Conservation (phyloP, 495 filamentous ascomycete species). For the Penicillium cataractarum region DNA sequence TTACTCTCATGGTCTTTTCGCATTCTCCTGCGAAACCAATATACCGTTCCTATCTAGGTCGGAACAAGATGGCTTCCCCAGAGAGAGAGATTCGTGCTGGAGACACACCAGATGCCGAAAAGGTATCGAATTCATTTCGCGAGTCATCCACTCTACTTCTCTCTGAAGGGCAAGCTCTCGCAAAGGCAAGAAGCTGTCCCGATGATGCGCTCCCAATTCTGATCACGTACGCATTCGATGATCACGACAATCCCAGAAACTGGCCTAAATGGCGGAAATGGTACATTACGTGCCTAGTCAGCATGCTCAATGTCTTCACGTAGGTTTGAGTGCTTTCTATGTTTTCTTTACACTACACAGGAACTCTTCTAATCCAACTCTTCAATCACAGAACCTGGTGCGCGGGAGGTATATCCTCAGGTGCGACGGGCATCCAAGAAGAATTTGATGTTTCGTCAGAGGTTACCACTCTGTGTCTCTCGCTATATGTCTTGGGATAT, state of each 20-base stretch:
- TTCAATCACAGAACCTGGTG: conserved; percentile 37
- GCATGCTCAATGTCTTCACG: conserved; percentile 48
- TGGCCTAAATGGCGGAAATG: conserved; percentile 53
- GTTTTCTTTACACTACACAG: too few species aligned
- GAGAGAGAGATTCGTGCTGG: neutral
- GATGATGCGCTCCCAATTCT: conserved; percentile 34
- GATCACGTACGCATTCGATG: conserved; percentile 40
- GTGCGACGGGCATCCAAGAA: conserved; percentile 38
- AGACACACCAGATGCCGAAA: conserved; percentile 18
- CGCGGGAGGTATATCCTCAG: conserved; percentile 49
- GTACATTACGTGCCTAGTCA: conserved; percentile 45
- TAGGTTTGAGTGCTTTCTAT: conserved; percentile 21
- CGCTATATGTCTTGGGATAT: conserved; percentile 57
- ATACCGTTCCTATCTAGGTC: neutral
- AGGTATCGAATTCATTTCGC: conserved; percentile 16
- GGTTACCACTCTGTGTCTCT: conserved; percentile 52
- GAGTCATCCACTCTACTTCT: conserved; percentile 23
- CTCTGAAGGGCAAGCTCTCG: conserved; percentile 35
- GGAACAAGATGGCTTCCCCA: neutral
- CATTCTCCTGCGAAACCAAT: too few species aligned
- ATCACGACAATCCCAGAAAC: conserved; percentile 49
- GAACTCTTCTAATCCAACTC: neutral
- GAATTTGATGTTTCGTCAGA: conserved; percentile 47
- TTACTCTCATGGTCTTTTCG: too few species aligned
- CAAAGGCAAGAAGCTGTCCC: conserved; percentile 29